Conservation (phyloP, 805 yeast genomes). For the Pichia thaimueangensis region DNA sequence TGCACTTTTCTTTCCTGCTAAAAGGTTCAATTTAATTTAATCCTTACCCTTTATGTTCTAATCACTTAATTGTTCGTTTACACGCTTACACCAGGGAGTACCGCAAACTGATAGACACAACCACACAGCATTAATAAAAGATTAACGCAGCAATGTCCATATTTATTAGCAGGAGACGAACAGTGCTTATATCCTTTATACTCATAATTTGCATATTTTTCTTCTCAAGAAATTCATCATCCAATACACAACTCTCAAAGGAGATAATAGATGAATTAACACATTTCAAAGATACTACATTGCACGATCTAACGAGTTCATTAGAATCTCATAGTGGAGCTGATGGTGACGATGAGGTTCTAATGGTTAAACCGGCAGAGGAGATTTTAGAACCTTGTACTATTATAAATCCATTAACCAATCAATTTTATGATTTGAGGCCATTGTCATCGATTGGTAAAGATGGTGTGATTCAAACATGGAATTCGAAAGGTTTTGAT, state of each 20-base stretch:
- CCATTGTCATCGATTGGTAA: slow-evolving; percentile 30
- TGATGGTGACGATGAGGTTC: not conserved
- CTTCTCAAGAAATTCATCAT: not conserved
- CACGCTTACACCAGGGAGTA: too few relatives aligned
- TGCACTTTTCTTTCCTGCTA: too few relatives aligned
- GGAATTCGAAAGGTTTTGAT: slow-evolving; percentile 68
- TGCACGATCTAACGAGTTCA: not conserved
- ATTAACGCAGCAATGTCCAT: not conserved
- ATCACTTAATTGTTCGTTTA: too few relatives aligned
- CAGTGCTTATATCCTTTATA: not conserved
- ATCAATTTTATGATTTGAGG: slow-evolving; percentile 41
- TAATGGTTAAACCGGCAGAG: not conserved
- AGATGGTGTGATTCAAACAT: slow-evolving; percentile 36
- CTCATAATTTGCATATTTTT: not conserved
- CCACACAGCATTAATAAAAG: too few relatives aligned
- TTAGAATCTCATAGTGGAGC: not conserved
- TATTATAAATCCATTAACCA: slow-evolving; percentile 35
- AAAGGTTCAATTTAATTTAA: too few relatives aligned
- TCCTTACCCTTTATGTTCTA: too few relatives aligned
- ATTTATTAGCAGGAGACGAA: not conserved
- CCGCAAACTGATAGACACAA: too few relatives aligned
- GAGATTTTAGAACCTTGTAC: slow-evolving; percentile 34
- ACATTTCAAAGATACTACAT: not conserved
- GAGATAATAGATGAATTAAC: slow-evolving; percentile 1
- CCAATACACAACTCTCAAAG: not conserved